These are phyloP conservation scores for Phytophthora hybrid DNA, from an alignment of 352 stramenopile species.

Conservation along the genomic window DNA sequence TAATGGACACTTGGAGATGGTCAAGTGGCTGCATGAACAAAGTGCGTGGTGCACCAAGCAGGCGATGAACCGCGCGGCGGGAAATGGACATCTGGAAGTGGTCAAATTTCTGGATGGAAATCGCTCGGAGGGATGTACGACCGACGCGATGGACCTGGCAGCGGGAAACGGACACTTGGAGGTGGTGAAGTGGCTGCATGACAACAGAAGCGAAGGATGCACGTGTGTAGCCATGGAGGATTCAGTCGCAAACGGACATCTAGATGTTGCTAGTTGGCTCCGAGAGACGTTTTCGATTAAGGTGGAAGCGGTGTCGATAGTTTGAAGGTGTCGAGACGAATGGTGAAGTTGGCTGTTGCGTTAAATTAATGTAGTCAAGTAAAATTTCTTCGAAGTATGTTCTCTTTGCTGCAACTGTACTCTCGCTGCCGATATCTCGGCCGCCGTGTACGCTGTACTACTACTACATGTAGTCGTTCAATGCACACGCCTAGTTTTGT, in stretches of 20 bases:
- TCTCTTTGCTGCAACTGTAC: too few relatives aligned
- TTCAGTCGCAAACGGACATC: not conserved
- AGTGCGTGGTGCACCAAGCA: slow-evolving; percentile 28
- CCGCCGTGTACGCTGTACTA: too few relatives aligned
- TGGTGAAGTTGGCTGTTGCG: too few relatives aligned
- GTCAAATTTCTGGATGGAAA: slow-evolving; percentile 32
- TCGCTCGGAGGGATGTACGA: slow-evolving; percentile 22
- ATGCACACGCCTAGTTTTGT: too few relatives aligned
- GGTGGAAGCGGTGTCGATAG: not conserved
- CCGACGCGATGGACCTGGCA: slow-evolving; percentile 27
- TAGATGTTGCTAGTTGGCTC: not conserved
- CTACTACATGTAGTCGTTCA: too few relatives aligned
- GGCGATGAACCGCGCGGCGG: slow-evolving; percentile 21
- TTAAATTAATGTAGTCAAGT: too few relatives aligned
- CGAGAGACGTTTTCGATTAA: too few relatives aligned
- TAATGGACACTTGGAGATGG: slow-evolving; percentile 39
- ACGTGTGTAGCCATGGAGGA: slow-evolving; percentile 28
- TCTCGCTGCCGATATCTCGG: too few relatives aligned
- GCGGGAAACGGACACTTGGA: slow-evolving; percentile 32
- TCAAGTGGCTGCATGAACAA: slow-evolving; percentile 37
- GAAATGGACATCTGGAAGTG: slow-evolving; percentile 29
- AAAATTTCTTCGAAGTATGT: too few relatives aligned
- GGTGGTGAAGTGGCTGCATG: slow-evolving; percentile 28
- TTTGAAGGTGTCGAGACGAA: not conserved
- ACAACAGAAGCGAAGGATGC: slow-evolving; percentile 27